Conservation (phyloP, 306 rosid genomes). For the Benincasa hispida region DNA sequence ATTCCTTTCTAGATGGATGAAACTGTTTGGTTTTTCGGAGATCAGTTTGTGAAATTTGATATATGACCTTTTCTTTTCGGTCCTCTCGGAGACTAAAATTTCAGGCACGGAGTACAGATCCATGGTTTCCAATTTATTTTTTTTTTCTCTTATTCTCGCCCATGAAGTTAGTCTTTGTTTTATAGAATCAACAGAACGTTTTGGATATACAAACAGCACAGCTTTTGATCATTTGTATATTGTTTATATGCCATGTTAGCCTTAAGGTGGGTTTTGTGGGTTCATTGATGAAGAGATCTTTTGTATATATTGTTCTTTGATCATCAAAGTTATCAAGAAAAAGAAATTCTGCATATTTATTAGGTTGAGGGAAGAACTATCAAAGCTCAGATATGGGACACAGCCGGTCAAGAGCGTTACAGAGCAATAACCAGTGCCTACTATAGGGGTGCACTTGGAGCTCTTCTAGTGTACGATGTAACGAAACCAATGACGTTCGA, state of each 20-base stretch:
- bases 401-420: constrained; percentile 95
- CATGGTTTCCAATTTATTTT: background rate
- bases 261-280: background rate
- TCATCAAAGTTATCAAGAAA: background rate
- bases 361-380: constrained; percentile 91
- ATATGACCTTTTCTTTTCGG: background rate
- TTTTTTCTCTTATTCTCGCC: background rate
- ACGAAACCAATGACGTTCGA: constrained; percentile 81
- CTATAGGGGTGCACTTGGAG: constrained; percentile 93
- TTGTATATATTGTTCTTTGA: background rate
- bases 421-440: constrained; percentile 91
- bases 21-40: background rate
- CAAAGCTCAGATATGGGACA: constrained; percentile 97
- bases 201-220: background rate
- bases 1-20: background rate
- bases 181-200: background rate
- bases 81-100: background rate
- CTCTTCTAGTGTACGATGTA: constrained; percentile 70
- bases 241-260: background rate
- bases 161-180: background rate
- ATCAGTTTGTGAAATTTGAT: background rate
- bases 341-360: background rate
- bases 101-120: background rate
- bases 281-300: background rate
- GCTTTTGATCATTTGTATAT: background rate